These are phyloP conservation scores for Salinomyces thailandicus DNA, from an alignment of 2,329 filamentous ascomycete genomes.

Conservation along the genomic window DNA sequence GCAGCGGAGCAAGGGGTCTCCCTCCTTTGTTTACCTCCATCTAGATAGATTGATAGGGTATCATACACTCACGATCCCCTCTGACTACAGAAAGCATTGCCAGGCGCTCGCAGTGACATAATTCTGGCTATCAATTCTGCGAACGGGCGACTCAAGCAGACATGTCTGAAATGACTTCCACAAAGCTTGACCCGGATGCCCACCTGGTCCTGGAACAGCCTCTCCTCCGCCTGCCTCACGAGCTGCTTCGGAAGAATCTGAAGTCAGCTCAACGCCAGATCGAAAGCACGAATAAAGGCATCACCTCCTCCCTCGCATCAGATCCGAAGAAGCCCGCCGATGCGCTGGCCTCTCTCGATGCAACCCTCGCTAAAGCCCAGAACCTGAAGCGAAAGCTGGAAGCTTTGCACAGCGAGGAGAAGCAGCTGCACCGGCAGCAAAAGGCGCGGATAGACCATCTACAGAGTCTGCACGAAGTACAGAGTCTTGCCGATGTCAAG, in stretches of 20 bases:
- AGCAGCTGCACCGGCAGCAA: slow-evolving; percentile 61
- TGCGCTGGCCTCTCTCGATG: slow-evolving; percentile 70
- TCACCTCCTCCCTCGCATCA: slow-evolving; percentile 48
- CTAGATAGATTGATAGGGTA: no score
- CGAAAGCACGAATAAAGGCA: slow-evolving; percentile 56
- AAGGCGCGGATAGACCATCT: slow-evolving; percentile 71
- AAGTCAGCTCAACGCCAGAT: slow-evolving; percentile 69
- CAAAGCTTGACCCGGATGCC: slow-evolving; percentile 30
- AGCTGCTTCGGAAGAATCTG: slow-evolving; percentile 89
- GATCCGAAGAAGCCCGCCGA: slow-evolving; percentile 55
- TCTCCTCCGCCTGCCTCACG: slow-evolving; percentile 82
- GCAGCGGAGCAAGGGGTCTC: no score
- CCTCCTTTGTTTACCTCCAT: no score
- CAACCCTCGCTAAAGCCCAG: slow-evolving; percentile 75
- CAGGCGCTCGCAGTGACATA: neutral
- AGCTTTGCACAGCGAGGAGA: slow-evolving; percentile 67
- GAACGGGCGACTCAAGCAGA: no score
- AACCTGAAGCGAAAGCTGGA: slow-evolving; percentile 81
- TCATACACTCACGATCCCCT: no score
- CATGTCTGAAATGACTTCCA: slow-evolving; percentile 34
- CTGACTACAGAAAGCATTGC: no score
- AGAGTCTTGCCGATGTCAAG: slow-evolving; percentile 76
- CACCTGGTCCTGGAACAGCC: slow-evolving; percentile 83
- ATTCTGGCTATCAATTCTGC: neutral
- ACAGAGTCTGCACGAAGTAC: slow-evolving; percentile 67